Conservation (phyloP, 306 rosid genomes). For the Glycyrrhiza uralensis region DNA sequence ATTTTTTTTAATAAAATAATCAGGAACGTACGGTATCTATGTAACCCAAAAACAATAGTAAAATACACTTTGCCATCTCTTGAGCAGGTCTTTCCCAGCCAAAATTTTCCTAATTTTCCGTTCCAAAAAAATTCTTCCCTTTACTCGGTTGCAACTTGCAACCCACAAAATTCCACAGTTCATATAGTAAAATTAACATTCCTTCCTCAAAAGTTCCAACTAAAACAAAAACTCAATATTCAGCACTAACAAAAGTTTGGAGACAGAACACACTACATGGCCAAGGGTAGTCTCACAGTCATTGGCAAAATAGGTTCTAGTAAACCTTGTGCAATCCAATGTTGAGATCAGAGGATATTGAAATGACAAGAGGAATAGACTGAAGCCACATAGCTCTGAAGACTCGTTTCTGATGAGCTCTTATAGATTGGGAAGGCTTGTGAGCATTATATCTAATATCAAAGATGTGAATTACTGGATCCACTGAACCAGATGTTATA, state of each 20-base stretch:
- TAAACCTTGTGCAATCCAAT: constrained; percentile 74
- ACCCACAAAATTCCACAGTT: constrained; percentile 7
- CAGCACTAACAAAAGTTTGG: constrained; percentile 2
- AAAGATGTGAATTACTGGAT: constrained; percentile 88
- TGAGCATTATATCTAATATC: constrained; percentile 71
- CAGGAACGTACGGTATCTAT: background rate
- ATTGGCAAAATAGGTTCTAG: constrained; percentile 20
- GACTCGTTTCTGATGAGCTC: constrained; percentile 91
- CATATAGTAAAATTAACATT: background rate
- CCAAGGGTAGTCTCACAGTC: background rate
- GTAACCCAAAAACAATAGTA: background rate
- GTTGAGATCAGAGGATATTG: constrained; percentile 92
- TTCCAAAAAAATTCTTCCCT: background rate
- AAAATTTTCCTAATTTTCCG: constrained; percentile 11
- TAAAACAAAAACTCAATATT: background rate
- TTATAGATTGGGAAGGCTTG: constrained; percentile 80
- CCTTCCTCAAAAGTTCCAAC: background rate
- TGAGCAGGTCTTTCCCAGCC: background rate
- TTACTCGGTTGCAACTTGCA: background rate
- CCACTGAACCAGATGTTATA: constrained; percentile 84
- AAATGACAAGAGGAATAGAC: constrained; percentile 72
- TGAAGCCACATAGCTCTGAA: constrained; percentile 91
- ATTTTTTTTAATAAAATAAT: background rate
- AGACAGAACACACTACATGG: background rate
- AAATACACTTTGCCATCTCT: background rate